Base-by-base conservation (phyloP, 257 asterid genomes). In the Nicotiana tomentosiformis region DNA sequence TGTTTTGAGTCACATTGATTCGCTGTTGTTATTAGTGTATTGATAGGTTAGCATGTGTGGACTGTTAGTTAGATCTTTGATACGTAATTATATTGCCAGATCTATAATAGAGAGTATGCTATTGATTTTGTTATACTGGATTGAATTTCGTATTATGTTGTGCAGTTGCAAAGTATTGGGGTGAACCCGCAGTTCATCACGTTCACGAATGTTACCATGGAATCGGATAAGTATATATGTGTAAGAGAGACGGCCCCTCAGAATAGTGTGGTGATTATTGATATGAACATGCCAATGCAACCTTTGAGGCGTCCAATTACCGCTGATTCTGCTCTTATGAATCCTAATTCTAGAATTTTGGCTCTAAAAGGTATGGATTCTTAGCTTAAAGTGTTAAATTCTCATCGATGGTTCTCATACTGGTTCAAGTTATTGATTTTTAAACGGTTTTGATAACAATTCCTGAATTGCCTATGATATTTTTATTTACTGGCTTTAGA, bases 301-400 rank as follows among this genome's bases (percentile, higher is more conserved):
- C 99, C 99, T 39, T 81, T 96, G 89, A 89, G 99, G 89, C 92
- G 99, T 83, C 98, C 99, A 1, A 92, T 96, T 76, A 96, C 99
- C 35, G 99, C 99, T 14, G 99, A 96, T 86, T 96, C 99, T 2
- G 99, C 99, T 29, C 97, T 96, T 81, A 96, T 96, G 99, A 94
- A 96, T 90, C 98, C 99, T 23, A 89, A 90, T 87, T 86, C 95
- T 60, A 91, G 97, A 89, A 93, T 94, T 80, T 86, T 96, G 90
- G 98, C 99, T 37, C 88, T 96, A 61, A 94, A 96, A 95, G 99
- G 99, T 96, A 90, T 77, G 65, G 66, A 55, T 23, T 68, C 58
- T 80, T 49, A 79, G 32, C 74, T 55, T 8, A 55, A 4, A 66
- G 20, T 74, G 49, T 62, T 60, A 37, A 49, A 70, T 30, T 49